A percentile compares a stretch with the other conserved stretches of the same genome.
Evolutionary conservation across 2,329 filamentous ascomycete species (phyloP).

Genomic region (Pseudogymnoascus sp.): DNA sequence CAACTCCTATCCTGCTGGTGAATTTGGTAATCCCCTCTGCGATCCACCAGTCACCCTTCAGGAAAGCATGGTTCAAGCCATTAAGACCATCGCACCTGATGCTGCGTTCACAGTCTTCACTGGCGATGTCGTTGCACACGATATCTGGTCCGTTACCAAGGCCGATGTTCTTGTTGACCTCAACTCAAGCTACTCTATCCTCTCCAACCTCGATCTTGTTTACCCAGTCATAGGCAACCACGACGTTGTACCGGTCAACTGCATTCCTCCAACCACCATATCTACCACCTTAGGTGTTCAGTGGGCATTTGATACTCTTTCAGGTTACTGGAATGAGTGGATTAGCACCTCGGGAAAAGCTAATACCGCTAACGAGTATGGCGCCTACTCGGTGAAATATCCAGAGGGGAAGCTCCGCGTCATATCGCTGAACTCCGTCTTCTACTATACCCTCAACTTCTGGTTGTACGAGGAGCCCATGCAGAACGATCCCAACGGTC

Average conservation of each 20-base stretch:
- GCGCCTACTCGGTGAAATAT: slow-evolving; percentile 32
- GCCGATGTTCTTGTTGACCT: slow-evolving; percentile 29
- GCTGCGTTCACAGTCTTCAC: slow-evolving; percentile 31
- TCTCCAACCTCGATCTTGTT: slow-evolving; percentile 28
- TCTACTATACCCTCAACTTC: slow-evolving; percentile 37
- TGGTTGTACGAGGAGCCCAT: slow-evolving; percentile 33
- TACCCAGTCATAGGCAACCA: slow-evolving; percentile 36
- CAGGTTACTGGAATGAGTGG: slow-evolving; percentile 30
- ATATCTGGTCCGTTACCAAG: slow-evolving; percentile 13
- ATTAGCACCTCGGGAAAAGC: slow-evolving; percentile 26
- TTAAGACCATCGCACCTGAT: slow-evolving; percentile 27
- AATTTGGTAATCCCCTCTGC: slow-evolving; percentile 33
- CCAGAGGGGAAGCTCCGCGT: slow-evolving; percentile 29
- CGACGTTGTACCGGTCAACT: slow-evolving; percentile 31
- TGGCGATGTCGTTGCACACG: slow-evolving; percentile 28
- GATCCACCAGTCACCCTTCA: slow-evolving; percentile 34
- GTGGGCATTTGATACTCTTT: slow-evolving; percentile 34
- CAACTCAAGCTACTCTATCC: slow-evolving; percentile 30
- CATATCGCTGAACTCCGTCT: slow-evolving; percentile 37
- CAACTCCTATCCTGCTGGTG: slow-evolving; percentile 31
- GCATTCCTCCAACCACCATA: slow-evolving; percentile 28
- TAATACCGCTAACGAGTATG: slow-evolving; percentile 25
- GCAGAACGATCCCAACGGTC: slow-evolving; percentile 31
- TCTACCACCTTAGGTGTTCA: slow-evolving; percentile 26
- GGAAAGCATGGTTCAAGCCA: slow-evolving; percentile 33